These are phyloP conservation scores for Datisca glomerata DNA, from an alignment of 306 rosid genomes.

Conservation along the genomic window DNA sequence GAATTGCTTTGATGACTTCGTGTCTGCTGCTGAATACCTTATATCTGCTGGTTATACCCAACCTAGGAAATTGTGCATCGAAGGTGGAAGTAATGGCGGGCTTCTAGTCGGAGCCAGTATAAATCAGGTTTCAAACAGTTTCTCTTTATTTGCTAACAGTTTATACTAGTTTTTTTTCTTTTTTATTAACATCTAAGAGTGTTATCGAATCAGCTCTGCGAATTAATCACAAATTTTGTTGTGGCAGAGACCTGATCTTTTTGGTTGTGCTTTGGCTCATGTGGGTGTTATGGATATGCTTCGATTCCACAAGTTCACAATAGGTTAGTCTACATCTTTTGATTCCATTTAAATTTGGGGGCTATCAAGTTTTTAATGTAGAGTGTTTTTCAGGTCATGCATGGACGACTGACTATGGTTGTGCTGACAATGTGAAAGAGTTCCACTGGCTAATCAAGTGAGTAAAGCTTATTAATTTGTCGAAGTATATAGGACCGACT, in stretches of 20 bases:
- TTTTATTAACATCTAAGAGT: too few relatives aligned
- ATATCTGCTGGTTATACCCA: conserved; percentile 71
- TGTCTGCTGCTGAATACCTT: conserved; percentile 84
- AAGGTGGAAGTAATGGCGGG: conserved; percentile 98
- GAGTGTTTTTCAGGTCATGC: conserved; percentile 62
- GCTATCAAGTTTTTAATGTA: conserved; percentile 4
- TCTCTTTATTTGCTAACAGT: not conserved
- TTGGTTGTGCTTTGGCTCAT: conserved; percentile 91
- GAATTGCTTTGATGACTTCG: conserved; percentile 92
- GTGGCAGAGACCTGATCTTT: conserved; percentile 84
- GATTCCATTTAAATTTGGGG: not conserved
- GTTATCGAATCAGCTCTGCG: too few relatives aligned
- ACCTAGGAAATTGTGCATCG: conserved; percentile 74
- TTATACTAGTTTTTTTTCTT: too few relatives aligned
- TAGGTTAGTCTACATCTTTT: conserved; percentile 42
- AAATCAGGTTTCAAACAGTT: conserved; percentile 44
- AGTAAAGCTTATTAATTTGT: conserved; percentile 27
- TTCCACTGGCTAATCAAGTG: conserved; percentile 87
- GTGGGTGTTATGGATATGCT: conserved; percentile 99
- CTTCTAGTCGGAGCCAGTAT: conserved; percentile 91
- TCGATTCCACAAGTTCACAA: conserved; percentile 88
- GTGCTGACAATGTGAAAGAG: conserved; percentile 85
- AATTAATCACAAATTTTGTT: not conserved
- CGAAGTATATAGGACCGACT: too few relatives aligned
- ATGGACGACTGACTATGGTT: conserved; percentile 87